Percentiles rank a stretch among this genome's conserved stretches.
Evolutionary conservation across 2,329 filamentous ascomycete genomes (phyloP).

Genomic region (Orbilia brochopaga): DNA sequence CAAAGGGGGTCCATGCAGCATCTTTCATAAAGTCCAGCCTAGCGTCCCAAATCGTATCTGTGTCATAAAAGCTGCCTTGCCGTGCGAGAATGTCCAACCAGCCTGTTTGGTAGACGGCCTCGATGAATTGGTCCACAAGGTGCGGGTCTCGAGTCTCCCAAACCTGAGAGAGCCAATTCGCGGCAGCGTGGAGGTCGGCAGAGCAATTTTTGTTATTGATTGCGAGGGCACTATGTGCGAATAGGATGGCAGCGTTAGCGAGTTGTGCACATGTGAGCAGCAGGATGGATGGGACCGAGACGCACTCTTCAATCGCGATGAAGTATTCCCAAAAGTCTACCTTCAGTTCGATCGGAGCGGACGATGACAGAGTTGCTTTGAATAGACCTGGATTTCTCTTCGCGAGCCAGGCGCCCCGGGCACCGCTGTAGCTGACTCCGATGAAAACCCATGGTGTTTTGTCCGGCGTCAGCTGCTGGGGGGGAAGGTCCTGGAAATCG

Average conservation of each 20-base stretch:
- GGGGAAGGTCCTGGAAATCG: conserved; percentile 53
- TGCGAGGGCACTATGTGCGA: conserved; percentile 27
- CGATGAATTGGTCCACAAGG: conserved; percentile 58
- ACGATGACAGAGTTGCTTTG: conserved; percentile 52
- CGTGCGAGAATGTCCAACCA: conserved; percentile 24
- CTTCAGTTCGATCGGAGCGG: conserved; percentile 56
- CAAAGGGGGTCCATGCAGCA: conserved; percentile 54
- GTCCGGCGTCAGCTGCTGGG: conserved; percentile 51
- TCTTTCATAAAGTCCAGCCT: conserved; percentile 40
- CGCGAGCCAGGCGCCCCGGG: conserved; percentile 53
- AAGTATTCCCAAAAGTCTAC: conserved; percentile 59
- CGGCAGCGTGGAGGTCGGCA: conserved; percentile 47
- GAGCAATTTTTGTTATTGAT: conserved; percentile 50
- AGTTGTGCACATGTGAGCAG: neutral
- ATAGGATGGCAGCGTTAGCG: neutral
- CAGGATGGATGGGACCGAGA: neutral
- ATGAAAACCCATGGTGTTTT: conserved; percentile 38
- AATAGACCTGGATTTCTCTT: conserved; percentile 53
- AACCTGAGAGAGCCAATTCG: conserved; percentile 41
- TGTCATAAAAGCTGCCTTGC: neutral
- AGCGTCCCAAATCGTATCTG: conserved; percentile 25
- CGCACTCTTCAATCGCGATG: conserved; percentile 57
- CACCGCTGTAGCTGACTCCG: conserved; percentile 53
- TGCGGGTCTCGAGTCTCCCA: conserved; percentile 54
- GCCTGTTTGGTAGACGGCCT: conserved; percentile 26